Conservation (phyloP, 1,284 basidiomycete species). For the Irpex sp. region DNA sequence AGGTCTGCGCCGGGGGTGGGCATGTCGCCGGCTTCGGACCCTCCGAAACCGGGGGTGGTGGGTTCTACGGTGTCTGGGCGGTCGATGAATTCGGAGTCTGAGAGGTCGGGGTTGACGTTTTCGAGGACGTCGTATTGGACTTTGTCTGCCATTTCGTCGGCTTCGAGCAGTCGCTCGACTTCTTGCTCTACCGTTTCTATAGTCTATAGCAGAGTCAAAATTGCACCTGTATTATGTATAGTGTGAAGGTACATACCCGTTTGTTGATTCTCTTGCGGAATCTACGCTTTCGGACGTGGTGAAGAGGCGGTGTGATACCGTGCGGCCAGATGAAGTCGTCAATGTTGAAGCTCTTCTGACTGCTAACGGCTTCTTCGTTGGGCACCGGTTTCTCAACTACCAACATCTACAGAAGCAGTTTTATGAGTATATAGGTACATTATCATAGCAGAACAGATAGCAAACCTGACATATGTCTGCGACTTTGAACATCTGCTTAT, state of each 20-base stretch:
- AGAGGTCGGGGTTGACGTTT: conserved; percentile 83
- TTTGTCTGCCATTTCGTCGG: conserved; percentile 79
- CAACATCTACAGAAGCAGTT: conserved; percentile 61
- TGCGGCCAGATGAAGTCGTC: conserved; percentile 99
- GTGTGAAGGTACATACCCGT: conserved; percentile 35
- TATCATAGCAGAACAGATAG: neutral
- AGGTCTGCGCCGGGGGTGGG: conserved; percentile 47
- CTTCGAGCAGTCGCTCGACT: conserved; percentile 87
- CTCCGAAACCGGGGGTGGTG: conserved; percentile 53
- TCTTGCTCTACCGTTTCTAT: conserved; percentile 98
- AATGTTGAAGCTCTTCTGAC: conserved; percentile 76
- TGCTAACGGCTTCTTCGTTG: conserved; percentile 65
- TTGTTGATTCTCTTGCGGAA: conserved; percentile 90
- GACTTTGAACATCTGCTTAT: conserved; percentile 97
- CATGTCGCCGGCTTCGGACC: conserved; percentile 62
- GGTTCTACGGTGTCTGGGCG: conserved; percentile 59
- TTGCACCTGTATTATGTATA: neutral
- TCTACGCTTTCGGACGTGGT: conserved; percentile 88
- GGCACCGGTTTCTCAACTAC: conserved; percentile 79
- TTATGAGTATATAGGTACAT: neutral
- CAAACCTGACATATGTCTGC: conserved; percentile 94
- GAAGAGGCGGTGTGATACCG: conserved; percentile 92
- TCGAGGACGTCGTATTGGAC: conserved; percentile 81
- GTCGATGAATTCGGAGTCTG: conserved; percentile 82
- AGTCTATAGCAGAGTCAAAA: conserved; percentile 43